Percentiles rank a stretch among this genome's conserved stretches.
Conservation (phyloP, 352 stramenopile species). For the Pythium vanterpoolii region DNA sequence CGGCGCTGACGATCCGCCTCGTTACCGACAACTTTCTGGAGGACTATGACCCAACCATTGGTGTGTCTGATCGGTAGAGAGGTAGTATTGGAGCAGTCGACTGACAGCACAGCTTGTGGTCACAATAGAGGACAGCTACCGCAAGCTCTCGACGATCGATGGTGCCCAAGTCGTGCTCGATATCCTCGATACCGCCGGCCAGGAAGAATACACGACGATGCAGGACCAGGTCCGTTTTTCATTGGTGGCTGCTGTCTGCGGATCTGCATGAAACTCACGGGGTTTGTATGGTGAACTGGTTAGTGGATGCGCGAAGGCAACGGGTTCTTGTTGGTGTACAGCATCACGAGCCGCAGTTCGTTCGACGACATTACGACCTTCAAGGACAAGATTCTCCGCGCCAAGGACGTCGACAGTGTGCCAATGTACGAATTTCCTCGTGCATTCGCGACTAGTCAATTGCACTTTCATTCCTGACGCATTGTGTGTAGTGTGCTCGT, state of each 20-base stretch:
- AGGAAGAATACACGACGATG: constrained; percentile 92
- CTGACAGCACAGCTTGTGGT: neutral
- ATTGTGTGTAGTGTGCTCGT: constrained; percentile 57
- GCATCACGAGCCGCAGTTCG: constrained; percentile 85
- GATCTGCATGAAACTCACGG: neutral
- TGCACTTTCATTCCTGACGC: neutral
- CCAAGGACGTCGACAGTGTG: constrained; percentile 86
- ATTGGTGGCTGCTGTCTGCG: neutral
- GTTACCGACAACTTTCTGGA: constrained; percentile 92
- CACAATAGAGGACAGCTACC: constrained; percentile 88
- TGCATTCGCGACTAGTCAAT: neutral
- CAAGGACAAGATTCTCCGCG: constrained; percentile 89
- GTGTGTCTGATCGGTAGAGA: constrained; percentile 27
- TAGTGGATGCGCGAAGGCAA: constrained; percentile 92
- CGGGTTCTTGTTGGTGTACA: constrained; percentile 89
- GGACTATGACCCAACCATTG: constrained; percentile 92
- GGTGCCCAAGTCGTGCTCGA: constrained; percentile 78
- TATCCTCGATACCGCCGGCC: constrained; percentile 90
- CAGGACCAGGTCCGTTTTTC: constrained; percentile 68
- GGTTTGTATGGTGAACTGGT: neutral
- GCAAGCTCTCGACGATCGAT: constrained; percentile 88
- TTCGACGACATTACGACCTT: constrained; percentile 88
- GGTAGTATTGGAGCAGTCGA: neutral
- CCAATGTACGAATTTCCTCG: constrained; percentile 48
- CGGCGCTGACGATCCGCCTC: constrained; percentile 89